Base-by-base conservation (phyloP, 768 basidiomycete species). In the Leccinum incarnatum region DNA sequence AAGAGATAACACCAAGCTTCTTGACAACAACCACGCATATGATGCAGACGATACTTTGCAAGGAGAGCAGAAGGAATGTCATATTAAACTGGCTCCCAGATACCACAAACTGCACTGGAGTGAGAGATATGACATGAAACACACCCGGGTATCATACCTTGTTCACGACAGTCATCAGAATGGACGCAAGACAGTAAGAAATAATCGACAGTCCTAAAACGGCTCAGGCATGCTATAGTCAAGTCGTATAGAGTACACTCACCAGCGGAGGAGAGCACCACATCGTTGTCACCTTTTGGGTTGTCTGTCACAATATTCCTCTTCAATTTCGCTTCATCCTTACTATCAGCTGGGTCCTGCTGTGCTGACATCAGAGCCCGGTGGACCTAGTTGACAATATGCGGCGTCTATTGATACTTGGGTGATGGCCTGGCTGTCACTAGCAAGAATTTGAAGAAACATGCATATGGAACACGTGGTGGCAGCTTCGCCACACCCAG, bases 141-240 rank as follows among this genome's bases (percentile, higher is more conserved):
- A 23, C 2, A 23, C 21, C 8, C 14, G 11, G 51, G 21, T 29
- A 19, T 57, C 78, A 57, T 61, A 93, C 95, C 82, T 98, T 98
- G 79, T 98, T 98, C 62, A 96, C 85, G 48, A 98, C 82, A 0
- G 97, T 99, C 97, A 99, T 99, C 51, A 95, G 75, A 63, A 98
- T 96, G 1, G 92, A 94, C 1, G 95, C 93, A 14, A 90, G 59
- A 69, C 97, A 98, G 72, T 98, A 98, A 69, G 89, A 90, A 58
- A 88, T 61, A 62, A 98, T 89, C 34, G 97, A 86, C 30, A 89
- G 79, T 19, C 89, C 92, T 93, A 66, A 30, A 53, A 29, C 8
- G 11, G n/a, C 9, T 60, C 36, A 17, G 50, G 48, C 19, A 51
- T 29, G n/a, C 5, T 34, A 50, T 36, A 1, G 46, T 23, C 8